Percentiles rank a stretch among this genome's conserved stretches.
Conservation (phyloP, 179 eudicot species). For the Carnegiea gigantea region DNA sequence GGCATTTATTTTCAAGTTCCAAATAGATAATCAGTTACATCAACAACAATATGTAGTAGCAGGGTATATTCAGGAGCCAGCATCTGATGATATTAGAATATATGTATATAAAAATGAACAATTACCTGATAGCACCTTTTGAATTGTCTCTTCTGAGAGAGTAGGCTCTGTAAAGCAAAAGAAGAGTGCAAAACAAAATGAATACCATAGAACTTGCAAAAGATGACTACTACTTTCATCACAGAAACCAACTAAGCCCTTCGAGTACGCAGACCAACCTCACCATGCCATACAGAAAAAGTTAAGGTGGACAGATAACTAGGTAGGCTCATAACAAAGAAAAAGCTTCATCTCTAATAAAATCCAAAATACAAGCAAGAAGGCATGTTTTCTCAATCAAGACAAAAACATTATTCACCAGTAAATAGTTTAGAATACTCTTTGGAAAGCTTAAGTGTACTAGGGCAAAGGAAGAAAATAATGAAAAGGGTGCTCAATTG, state of each 20-base stretch:
- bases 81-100: background rate
- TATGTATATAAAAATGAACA: background rate
- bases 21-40: background rate
- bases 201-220: background rate
- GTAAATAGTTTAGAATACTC: too few relatives aligned
- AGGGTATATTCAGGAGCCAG: background rate
- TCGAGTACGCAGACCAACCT: background rate
- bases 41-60: background rate
- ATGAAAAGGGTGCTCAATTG: too few relatives aligned
- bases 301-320: background rate
- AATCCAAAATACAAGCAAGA: too few relatives aligned
- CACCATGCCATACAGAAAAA: background rate
- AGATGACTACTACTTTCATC: background rate
- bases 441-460: too few relatives aligned
- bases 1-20: too few relatives aligned
- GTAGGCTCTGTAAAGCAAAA: slow-evolving; percentile 41
- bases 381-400: too few relatives aligned
- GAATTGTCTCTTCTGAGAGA: slow-evolving; percentile 76
- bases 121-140: slow-evolving; percentile 73
- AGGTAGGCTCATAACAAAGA: background rate
- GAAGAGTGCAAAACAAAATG: slow-evolving; percentile 5
- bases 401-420: too few relatives aligned
- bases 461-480: too few relatives aligned
- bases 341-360: too few relatives aligned
- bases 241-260: too few relatives aligned